Conservation (phyloP, 129 eudicot genomes). For the Oenanthe sinensis region DNA sequence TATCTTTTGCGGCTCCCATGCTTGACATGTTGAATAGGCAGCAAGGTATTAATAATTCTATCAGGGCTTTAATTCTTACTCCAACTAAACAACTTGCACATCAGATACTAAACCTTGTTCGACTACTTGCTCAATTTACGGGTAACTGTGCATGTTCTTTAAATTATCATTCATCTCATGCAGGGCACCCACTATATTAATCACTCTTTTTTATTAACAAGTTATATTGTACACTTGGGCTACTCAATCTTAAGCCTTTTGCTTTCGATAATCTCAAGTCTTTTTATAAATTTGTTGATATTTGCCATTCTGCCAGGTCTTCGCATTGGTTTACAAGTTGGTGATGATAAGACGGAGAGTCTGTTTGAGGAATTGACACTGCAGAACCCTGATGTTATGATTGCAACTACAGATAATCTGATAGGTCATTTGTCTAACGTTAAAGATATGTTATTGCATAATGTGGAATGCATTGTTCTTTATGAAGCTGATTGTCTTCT, state of each 20-base stretch:
- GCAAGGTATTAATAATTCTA: not conserved
- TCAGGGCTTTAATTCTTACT: not conserved
- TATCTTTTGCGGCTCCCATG: not conserved
- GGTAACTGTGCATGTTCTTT: too few relatives aligned
- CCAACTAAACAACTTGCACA: not conserved
- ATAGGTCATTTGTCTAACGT: slow-evolving; percentile 82
- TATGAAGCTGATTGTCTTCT: slow-evolving; percentile 91
- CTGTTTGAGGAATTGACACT: slow-evolving; percentile 78
- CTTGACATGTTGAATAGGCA: not conserved
- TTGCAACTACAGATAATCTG: slow-evolving; percentile 92
- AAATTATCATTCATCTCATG: too few relatives aligned
- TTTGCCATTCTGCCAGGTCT: slow-evolving; percentile 34
- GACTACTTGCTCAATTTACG: too few relatives aligned
- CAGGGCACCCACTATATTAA: too few relatives aligned
- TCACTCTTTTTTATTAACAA: too few relatives aligned
- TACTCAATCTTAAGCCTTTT: too few relatives aligned
- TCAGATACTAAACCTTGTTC: too few relatives aligned
- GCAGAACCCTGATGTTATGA: slow-evolving; percentile 76
- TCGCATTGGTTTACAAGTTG: slow-evolving; percentile 71
- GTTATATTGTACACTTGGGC: too few relatives aligned
- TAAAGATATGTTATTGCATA: slow-evolving; percentile 77
- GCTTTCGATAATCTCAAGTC: too few relatives aligned
- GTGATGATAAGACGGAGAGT: slow-evolving; percentile 87
- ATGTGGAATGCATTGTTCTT: slow-evolving; percentile 83
- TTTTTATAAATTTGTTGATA: not conserved